Evolutionary conservation across 1,284 basidiomycete species (phyloP).

Genomic region (Cryptococcus sp.): DNA sequence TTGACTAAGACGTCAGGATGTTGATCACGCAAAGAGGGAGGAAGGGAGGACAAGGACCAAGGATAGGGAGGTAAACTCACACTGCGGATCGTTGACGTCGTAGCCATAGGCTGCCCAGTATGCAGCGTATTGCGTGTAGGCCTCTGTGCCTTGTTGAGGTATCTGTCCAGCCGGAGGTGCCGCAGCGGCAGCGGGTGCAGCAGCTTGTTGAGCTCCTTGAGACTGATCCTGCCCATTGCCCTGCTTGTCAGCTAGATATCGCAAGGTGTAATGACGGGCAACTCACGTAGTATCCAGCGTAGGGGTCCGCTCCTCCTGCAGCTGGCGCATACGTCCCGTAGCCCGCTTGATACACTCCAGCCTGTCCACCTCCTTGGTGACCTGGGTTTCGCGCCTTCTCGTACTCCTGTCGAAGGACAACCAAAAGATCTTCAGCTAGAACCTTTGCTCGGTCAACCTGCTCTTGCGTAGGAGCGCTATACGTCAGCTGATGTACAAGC

Average conservation of each 20-base stretch:
- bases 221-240: conserved; percentile 20
- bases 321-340: conserved; percentile 47
- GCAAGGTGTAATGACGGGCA: neutral
- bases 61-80: conserved; percentile 22
- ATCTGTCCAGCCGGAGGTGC: conserved; percentile 40
- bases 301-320: conserved; percentile 13
- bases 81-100: conserved; percentile 62
- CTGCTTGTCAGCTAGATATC: conserved; percentile 32
- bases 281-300: conserved; percentile 23
- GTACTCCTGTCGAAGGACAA: conserved; percentile 78
- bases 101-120: conserved; percentile 74
- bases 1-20: conserved; percentile 26
- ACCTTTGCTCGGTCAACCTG: conserved; percentile 82
- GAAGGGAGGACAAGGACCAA: neutral
- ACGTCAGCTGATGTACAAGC: conserved; percentile 10
- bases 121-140: conserved; percentile 46
- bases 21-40: too few species aligned
- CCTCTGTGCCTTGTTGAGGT: conserved; percentile 36
- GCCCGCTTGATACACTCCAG: conserved; percentile 39
- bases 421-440: conserved; percentile 79
- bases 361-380: conserved; percentile 46
- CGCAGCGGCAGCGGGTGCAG: conserved; percentile 42
- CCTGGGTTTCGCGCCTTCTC: conserved; percentile 59
- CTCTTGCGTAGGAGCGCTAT: conserved; percentile 77
- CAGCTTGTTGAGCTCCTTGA: conserved; percentile 40